Evolutionary conservation across 179 eudicot genomes (phyloP).

Genomic region (Drosera spatulata): DNA sequence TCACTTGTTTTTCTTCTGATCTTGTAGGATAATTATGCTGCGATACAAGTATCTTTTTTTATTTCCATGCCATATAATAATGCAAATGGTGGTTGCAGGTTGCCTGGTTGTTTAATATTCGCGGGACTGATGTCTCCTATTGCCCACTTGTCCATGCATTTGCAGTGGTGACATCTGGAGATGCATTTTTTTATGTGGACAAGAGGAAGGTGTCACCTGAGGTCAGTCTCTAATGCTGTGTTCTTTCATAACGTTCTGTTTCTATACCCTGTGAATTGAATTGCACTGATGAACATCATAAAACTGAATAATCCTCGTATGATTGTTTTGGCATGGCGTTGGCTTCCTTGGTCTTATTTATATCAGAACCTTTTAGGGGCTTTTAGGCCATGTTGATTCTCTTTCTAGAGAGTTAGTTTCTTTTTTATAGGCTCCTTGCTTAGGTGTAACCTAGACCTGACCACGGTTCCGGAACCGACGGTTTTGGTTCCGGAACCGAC

Average conservation of each 20-base stretch:
- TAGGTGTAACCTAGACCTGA: background rate
- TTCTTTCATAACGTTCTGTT: too few relatives aligned
- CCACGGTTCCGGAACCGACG: too few relatives aligned
- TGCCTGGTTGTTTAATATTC: constrained; percentile 91
- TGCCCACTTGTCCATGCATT: constrained; percentile 92
- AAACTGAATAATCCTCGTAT: too few relatives aligned
- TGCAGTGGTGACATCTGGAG: constrained; percentile 61
- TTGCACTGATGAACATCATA: too few relatives aligned
- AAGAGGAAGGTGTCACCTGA: constrained; percentile 72
- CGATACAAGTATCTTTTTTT: too few relatives aligned
- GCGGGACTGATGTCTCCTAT: constrained; percentile 86
- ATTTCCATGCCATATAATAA: too few relatives aligned
- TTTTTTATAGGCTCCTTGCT: background rate
- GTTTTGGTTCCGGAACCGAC: too few relatives aligned
- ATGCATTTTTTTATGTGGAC: constrained; percentile 86
- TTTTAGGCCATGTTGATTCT: too few relatives aligned
- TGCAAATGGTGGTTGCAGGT: constrained; percentile 34
- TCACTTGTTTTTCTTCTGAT: background rate
- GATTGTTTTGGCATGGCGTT: too few relatives aligned
- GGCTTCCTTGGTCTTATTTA: too few relatives aligned
- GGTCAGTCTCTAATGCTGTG: constrained; percentile 29
- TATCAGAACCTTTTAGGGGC: too few relatives aligned
- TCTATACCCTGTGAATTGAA: too few relatives aligned
- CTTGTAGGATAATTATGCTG: background rate
- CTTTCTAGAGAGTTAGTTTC: background rate